A percentile compares a stretch with the other conserved stretches of the same genome.
Evolutionary conservation across 179 eudicot species (phyloP).

Genomic region (Patellifolia procumbens): DNA sequence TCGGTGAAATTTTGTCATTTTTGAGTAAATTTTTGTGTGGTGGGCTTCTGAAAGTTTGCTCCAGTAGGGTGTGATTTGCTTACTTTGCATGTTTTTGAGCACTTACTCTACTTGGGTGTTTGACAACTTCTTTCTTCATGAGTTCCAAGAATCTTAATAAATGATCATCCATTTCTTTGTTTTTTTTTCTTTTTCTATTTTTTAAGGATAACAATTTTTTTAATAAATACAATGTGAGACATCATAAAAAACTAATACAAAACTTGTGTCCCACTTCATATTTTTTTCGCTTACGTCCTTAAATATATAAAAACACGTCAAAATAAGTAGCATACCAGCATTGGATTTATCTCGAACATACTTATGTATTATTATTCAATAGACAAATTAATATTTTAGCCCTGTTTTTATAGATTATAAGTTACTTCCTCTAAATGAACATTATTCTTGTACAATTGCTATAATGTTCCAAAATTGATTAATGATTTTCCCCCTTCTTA

Average conservation of each 20-base stretch:
- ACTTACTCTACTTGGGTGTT: constrained; percentile 26
- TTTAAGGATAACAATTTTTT: background rate
- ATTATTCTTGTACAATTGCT: constrained; percentile 5
- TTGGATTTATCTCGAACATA: no score
- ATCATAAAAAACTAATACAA: no score
- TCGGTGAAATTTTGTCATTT: constrained; percentile 38
- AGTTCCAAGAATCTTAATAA: constrained; percentile 34
- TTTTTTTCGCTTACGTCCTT: no score
- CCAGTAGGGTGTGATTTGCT: constrained; percentile 12
- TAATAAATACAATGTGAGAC: background rate
- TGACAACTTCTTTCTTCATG: constrained; percentile 22
- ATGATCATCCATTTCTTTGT: constrained; percentile 8
- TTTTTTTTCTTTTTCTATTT: background rate
- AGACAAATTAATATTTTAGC: no score
- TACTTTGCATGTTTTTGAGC: constrained; percentile 30
- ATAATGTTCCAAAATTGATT: background rate
- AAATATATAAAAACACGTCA: no score
- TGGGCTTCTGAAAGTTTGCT: constrained; percentile 15
- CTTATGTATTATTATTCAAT: no score
- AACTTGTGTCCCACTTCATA: no score
- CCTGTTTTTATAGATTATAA: no score
- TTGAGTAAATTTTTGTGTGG: constrained; percentile 22
- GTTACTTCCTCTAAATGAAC: no score
- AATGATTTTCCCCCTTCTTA: background rate
- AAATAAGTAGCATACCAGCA: no score